Evolutionary conservation across 2,329 filamentous ascomycete species (phyloP).

Genomic region (Aciculosporium take): DNA sequence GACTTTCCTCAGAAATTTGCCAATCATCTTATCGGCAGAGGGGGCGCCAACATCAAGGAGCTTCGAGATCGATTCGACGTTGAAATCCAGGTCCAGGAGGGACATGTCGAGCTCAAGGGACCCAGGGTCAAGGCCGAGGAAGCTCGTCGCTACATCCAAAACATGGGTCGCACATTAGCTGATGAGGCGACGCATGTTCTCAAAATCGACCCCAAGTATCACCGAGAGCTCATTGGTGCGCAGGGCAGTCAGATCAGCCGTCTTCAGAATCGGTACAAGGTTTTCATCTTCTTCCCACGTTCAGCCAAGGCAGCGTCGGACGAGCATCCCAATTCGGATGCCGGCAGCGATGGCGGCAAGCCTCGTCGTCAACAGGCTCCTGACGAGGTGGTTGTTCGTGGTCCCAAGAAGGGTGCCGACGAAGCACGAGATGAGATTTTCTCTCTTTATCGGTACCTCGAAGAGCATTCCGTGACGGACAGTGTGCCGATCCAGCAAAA

Average conservation of each 20-base stretch:
- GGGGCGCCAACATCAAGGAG: slow-evolving; percentile 51
- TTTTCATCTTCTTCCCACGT: slow-evolving; percentile 86
- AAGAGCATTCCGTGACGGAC: slow-evolving; percentile 71
- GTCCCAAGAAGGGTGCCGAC: slow-evolving; percentile 85
- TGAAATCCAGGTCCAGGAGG: slow-evolving; percentile 79
- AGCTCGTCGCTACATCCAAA: slow-evolving; percentile 68
- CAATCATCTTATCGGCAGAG: slow-evolving; percentile 65
- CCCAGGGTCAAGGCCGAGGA: slow-evolving; percentile 88
- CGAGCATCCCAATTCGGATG: slow-evolving; percentile 57
- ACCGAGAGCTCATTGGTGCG: slow-evolving; percentile 83
- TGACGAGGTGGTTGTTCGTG: slow-evolving; percentile 83
- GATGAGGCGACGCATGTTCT: slow-evolving; percentile 80
- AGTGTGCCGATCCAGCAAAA: slow-evolving; percentile 77
- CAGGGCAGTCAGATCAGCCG: slow-evolving; percentile 81
- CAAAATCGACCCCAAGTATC: slow-evolving; percentile 87
- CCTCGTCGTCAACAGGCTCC: slow-evolving; percentile 57
- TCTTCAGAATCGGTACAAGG: slow-evolving; percentile 82
- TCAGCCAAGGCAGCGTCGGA: slow-evolving; percentile 47
- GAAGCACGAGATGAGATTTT: slow-evolving; percentile 84
- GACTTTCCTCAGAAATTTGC: slow-evolving; percentile 93
- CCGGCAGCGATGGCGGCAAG: slow-evolving; percentile 51
- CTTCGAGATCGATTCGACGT: slow-evolving; percentile 54
- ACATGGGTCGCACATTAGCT: slow-evolving; percentile 67
- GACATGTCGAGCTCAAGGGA: slow-evolving; percentile 89
- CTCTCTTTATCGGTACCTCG: slow-evolving; percentile 74